Percentiles rank a stretch among this genome's conserved stretches.
Conservation (phyloP, 2,329 filamentous ascomycete species). For the Grosmannia huntii region DNA sequence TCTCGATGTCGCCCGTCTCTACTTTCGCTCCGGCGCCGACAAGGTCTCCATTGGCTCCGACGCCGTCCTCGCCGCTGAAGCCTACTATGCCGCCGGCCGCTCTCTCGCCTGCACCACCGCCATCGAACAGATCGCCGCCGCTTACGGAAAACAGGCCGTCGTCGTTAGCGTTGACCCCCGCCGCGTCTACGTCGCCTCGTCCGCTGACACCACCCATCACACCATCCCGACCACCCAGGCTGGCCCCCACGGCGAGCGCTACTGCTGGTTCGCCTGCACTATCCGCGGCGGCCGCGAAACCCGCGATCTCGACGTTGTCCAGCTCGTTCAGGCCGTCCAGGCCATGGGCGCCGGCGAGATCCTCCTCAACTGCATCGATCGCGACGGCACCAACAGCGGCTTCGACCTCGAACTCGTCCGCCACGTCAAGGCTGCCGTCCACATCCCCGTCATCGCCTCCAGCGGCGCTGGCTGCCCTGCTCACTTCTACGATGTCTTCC, state of each 20-base stretch:
- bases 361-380: conserved; percentile 93
- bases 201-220: conserved; percentile 57
- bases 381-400: conserved; percentile 84
- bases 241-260: conserved; percentile 63
- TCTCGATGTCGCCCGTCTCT: conserved; percentile 86
- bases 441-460: conserved; percentile 89
- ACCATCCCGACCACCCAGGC: conserved; percentile 57
- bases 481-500: conserved; percentile 88
- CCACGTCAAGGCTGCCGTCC: conserved; percentile 76
- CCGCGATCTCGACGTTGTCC: conserved; percentile 83
- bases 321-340: conserved; percentile 80
- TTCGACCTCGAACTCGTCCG: conserved; percentile 88
- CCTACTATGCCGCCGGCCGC: conserved; percentile 63
- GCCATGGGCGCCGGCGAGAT: conserved; percentile 94
- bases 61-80: conserved; percentile 83
- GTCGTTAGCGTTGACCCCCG: conserved; percentile 93
- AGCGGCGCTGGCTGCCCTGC: conserved; percentile 79
- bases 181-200: conserved; percentile 68
- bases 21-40: conserved; percentile 94
- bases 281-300: conserved; percentile 91
- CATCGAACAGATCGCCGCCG: conserved; percentile 86
- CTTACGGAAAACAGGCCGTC: conserved; percentile 93
- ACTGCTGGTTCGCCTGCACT: conserved; percentile 96
- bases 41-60: conserved; percentile 96
- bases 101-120: conserved; percentile 70